Evolutionary conservation across 495 filamentous ascomycete species (phyloP).

Genomic region (Corynascus novoguineensis): DNA sequence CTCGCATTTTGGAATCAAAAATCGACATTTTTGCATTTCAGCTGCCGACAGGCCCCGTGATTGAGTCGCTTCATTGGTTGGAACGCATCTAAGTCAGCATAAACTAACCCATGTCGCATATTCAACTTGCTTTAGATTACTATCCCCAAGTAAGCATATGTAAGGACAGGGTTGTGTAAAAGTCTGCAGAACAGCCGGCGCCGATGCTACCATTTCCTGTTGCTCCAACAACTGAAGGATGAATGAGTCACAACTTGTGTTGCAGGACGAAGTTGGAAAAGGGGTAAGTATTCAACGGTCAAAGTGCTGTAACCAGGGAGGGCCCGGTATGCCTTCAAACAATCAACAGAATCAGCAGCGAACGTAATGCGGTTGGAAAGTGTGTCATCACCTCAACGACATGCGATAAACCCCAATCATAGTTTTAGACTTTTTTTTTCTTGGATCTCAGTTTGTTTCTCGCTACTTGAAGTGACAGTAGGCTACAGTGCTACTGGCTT

Average conservation of each 20-base stretch:
- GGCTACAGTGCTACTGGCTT: neutral
- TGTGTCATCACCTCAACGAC: neutral
- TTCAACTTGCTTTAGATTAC: neutral
- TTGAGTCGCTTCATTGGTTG: too few species aligned
- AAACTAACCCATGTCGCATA: conserved; percentile 1
- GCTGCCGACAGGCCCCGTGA: too few species aligned
- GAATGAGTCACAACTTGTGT: neutral
- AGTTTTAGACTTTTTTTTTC: conserved; percentile 4
- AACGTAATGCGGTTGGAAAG: too few species aligned
- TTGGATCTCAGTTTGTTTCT: neutral
- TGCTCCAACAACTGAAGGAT: neutral
- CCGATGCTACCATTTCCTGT: neutral
- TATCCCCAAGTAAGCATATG: neutral
- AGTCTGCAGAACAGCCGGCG: neutral
- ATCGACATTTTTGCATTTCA: too few species aligned
- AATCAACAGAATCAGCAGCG: too few species aligned
- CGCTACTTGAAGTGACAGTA: neutral
- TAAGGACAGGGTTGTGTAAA: neutral
- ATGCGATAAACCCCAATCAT: neutral
- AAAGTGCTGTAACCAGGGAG: too few species aligned
- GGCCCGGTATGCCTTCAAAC: too few species aligned
- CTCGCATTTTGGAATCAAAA: too few species aligned
- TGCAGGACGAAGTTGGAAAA: neutral
- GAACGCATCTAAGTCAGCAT: neutral
- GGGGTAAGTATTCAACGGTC: too few species aligned